Evolutionary conservation across 2,329 filamentous ascomycete genomes (phyloP).

Genomic region (Colletotrichum incanum): DNA sequence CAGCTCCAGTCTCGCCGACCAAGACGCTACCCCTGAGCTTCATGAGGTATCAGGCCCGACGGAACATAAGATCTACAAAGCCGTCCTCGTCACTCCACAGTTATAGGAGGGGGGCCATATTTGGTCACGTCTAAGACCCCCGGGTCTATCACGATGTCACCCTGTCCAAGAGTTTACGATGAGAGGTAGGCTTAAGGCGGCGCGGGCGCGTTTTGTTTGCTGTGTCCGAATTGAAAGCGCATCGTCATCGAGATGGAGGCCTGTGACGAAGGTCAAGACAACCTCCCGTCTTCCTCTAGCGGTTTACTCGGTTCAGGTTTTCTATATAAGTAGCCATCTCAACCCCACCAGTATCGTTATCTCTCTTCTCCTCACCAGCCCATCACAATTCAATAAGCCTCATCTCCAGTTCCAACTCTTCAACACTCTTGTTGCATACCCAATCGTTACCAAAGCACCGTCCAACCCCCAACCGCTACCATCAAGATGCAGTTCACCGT

Average conservation of each 20-base stretch:
- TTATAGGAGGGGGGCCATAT: conserved; percentile 12
- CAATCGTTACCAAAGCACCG: not conserved
- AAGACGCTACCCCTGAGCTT: not conserved
- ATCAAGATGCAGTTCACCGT: conserved; percentile 43
- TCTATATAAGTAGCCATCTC: conserved; percentile 38
- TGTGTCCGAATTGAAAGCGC: not conserved
- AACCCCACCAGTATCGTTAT: not conserved
- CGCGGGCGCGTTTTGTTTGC: conserved; percentile 19
- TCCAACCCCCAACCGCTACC: not conserved
- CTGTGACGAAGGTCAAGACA: conserved; percentile 38
- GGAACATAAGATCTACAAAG: conserved; percentile 30
- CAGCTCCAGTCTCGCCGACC: not conserved
- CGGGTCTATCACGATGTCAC: conserved; percentile 38
- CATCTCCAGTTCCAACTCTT: not conserved
- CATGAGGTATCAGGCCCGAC: not conserved
- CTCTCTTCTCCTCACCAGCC: conserved; percentile 11
- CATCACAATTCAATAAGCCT: conserved; percentile 19
- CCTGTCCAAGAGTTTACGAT: not conserved
- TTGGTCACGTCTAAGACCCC: conserved; percentile 22
- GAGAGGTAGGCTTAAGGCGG: not conserved
- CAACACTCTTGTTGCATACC: not conserved
- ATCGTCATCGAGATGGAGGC: conserved; percentile 36
- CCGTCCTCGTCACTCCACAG: conserved; percentile 30
- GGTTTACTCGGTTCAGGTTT: not conserved
- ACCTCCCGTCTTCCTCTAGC: not conserved